Percentiles rank a stretch among this genome's conserved stretches.
phyloP scores from a whole-genome alignment of 2,329 filamentous ascomycete species.

The Colletotrichum shisoi region DNA sequence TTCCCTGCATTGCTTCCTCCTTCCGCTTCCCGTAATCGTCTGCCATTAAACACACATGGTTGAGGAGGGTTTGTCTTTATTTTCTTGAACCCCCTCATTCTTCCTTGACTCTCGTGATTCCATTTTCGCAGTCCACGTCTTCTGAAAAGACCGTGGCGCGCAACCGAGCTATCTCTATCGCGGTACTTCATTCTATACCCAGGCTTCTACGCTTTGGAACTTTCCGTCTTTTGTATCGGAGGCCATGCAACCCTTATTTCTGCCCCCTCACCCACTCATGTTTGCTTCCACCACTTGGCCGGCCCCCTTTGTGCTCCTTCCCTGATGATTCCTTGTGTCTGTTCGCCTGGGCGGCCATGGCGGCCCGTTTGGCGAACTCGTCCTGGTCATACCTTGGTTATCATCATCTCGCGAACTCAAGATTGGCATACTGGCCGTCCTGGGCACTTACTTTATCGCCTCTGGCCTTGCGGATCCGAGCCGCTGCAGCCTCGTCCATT shows the following conservation, averaged over 20 bases:
- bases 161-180: not conserved
- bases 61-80: not conserved
- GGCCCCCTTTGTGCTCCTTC: conserved; percentile 39
- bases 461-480: conserved; percentile 53
- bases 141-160: not conserved
- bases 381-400: conserved; percentile 44
- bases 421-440: not conserved
- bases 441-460: conserved; percentile 50
- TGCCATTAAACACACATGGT: not conserved
- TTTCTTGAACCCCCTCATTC: not conserved
- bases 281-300: conserved; percentile 22
- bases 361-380: conserved; percentile 49
- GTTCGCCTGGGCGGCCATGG: conserved; percentile 49
- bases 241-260: conserved; percentile 29
- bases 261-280: conserved; percentile 28
- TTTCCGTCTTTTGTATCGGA: not conserved
- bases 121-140: not conserved
- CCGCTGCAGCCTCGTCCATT: conserved; percentile 55
- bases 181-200: not conserved
- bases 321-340: conserved; percentile 41
- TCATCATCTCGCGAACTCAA: not conserved
- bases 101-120: not conserved
- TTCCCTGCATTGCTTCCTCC: not conserved
- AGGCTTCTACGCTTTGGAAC: not conserved
- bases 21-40: not conserved